Evolutionary conservation across 768 basidiomycete genomes (phyloP).

Genomic region (Leccinum boreale): DNA sequence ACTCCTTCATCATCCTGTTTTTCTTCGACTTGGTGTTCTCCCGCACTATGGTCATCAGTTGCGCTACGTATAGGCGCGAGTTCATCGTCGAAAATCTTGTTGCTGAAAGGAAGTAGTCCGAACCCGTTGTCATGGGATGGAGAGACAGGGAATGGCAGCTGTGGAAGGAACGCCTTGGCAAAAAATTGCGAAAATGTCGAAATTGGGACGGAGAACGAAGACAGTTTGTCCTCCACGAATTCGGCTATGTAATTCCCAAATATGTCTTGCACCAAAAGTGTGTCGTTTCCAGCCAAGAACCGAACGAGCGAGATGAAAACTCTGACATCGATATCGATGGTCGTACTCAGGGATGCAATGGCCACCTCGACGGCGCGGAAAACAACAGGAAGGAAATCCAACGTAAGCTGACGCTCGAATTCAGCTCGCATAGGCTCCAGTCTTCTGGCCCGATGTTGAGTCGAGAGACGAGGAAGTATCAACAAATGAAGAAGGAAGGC

Average conservation of each 20-base stretch:
- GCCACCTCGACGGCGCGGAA: slow-evolving; percentile 32
- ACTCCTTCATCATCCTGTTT: slow-evolving; percentile 17
- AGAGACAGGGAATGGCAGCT: neutral
- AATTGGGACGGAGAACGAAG: slow-evolving; percentile 13
- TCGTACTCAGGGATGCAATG: slow-evolving; percentile 18
- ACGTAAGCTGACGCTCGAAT: slow-evolving; percentile 32
- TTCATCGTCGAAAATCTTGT: slow-evolving; percentile 40
- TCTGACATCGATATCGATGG: slow-evolving; percentile 52
- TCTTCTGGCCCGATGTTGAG: slow-evolving; percentile 39
- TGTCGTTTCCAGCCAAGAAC: slow-evolving; percentile 28
- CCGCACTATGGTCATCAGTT: neutral
- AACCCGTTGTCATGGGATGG: neutral
- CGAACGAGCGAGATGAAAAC: slow-evolving; percentile 47
- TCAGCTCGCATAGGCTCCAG: slow-evolving; percentile 22
- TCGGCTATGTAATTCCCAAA: slow-evolving; percentile 27
- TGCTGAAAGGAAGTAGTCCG: slow-evolving; percentile 39
- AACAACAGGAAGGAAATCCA: slow-evolving; percentile 39
- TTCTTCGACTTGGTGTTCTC: slow-evolving; percentile 7
- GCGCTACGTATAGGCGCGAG: slow-evolving; percentile 34
- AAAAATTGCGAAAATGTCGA: slow-evolving; percentile 21
- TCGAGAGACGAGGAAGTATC: slow-evolving; percentile 36
- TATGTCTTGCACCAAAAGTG: slow-evolving; percentile 23
- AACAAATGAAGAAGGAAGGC: slow-evolving; percentile 39
- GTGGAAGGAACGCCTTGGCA: slow-evolving; percentile 17
- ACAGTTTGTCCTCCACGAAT: slow-evolving; percentile 23